A percentile compares a stretch with the other conserved stretches of the same genome.
Conservation (phyloP, 805 yeast species). For the Candida stauntonica region DNA sequence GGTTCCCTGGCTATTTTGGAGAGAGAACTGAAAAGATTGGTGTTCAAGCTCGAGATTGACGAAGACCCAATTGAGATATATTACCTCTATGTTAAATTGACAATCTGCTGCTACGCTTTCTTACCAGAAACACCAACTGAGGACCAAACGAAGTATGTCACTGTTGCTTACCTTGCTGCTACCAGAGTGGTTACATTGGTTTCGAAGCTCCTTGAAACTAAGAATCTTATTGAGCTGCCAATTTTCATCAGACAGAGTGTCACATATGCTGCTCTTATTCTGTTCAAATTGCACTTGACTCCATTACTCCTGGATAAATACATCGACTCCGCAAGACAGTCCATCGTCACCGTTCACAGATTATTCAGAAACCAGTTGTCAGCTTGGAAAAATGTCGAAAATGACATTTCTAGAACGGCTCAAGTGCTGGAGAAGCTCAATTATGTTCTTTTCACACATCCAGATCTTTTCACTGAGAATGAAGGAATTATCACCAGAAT, state of each 20-base stretch:
- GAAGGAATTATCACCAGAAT: conserved; percentile 79
- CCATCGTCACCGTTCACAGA: conserved; percentile 89
- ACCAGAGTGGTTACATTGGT: conserved; percentile 78
- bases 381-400: conserved; percentile 83
- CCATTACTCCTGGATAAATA: conserved; percentile 62
- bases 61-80: conserved; percentile 72
- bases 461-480: conserved; percentile 69
- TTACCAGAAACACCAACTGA: conserved; percentile 85
- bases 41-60: conserved; percentile 60
- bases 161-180: conserved; percentile 73
- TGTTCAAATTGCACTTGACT: conserved; percentile 78
- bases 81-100: conserved; percentile 69
- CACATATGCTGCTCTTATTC: conserved; percentile 69
- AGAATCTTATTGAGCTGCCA: conserved; percentile 78
- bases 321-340: conserved; percentile 85
- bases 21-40: conserved; percentile 69
- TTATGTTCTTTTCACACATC: conserved; percentile 80
- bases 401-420: conserved; percentile 88
- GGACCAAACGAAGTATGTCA: conserved; percentile 81
- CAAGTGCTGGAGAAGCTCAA: conserved; percentile 85
- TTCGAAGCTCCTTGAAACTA: conserved; percentile 61
- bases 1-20: conserved; percentile 74
- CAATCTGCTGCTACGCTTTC: conserved; percentile 86
- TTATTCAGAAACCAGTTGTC: conserved; percentile 81
- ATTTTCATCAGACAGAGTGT: conserved; percentile 84